These are phyloP conservation scores for Inga leiocalycina DNA, from an alignment of 306 rosid species.

Conservation along the genomic window DNA sequence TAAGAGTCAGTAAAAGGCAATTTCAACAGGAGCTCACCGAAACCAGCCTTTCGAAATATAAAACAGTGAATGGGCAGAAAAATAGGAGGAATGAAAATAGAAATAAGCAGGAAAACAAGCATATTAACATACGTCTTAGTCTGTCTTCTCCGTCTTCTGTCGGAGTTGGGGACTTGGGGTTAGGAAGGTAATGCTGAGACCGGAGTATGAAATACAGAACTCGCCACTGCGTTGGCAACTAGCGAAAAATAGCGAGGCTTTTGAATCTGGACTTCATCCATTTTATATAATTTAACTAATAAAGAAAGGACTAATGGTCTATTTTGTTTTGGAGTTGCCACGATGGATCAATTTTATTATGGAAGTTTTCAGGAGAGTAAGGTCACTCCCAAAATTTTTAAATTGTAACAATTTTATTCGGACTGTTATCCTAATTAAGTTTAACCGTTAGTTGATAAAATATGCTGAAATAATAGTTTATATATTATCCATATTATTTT, in stretches of 20 bases:
- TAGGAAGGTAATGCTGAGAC: neutral
- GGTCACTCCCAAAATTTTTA: too few species aligned
- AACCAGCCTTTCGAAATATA: neutral
- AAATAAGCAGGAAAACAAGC: neutral
- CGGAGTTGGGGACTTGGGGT: neutral
- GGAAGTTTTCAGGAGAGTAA: too few species aligned
- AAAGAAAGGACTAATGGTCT: too few species aligned
- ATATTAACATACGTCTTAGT: neutral
- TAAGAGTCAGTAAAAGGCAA: neutral
- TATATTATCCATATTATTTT: too few species aligned
- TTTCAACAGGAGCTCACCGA: neutral
- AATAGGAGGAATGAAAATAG: neutral
- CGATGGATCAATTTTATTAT: too few species aligned
- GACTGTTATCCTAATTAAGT: rapidly evolving
- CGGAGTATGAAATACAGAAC: neutral
- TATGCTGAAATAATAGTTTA: too few species aligned
- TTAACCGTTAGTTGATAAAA: too few species aligned
- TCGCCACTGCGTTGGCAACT: neutral
- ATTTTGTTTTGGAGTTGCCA: too few species aligned
- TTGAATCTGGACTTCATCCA: neutral
- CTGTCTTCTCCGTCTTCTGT: neutral
- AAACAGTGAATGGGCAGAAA: neutral
- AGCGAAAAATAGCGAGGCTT: neutral
- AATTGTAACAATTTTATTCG: too few species aligned
- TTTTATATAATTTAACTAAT: neutral